Percentiles rank a stretch among this genome's conserved stretches.
phyloP scores from a whole-genome alignment of 2,329 filamentous ascomycete species.

The Colletotrichum kahawae region DNA sequence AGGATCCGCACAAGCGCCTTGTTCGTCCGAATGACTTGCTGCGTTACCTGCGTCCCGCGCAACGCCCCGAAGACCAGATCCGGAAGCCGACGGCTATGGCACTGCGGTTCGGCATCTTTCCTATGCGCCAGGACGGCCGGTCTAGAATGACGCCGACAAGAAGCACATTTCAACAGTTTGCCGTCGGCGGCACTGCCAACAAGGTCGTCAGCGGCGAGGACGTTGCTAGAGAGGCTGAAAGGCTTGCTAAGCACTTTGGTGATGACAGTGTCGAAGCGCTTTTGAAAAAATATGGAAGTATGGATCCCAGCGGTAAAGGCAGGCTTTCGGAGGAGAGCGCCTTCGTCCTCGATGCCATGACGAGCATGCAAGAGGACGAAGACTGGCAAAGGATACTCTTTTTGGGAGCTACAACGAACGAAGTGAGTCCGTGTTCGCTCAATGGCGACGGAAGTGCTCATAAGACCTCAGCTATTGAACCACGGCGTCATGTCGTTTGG shows the following conservation, averaged over 20 bases:
- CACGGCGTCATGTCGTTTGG: constrained; percentile 28
- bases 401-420: constrained; percentile 34
- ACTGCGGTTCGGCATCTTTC: constrained; percentile 32
- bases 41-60: constrained; percentile 1
- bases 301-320: constrained; percentile 16
- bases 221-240: not conserved
- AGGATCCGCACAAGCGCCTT: not conserved
- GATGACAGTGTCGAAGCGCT: constrained; percentile 24
- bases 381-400: constrained; percentile 34
- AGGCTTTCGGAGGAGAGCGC: not conserved
- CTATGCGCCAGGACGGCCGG: constrained; percentile 31
- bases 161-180: constrained; percentile 23
- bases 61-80: constrained; percentile 24
- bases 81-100: constrained; percentile 31
- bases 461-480: constrained; percentile 24
- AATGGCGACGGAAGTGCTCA: not conserved
- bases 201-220: not conserved
- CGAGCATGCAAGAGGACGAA: constrained; percentile 29
- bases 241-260: not conserved
- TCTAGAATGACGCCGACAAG: constrained; percentile 34
- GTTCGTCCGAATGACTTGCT: not conserved
- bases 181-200: not conserved
- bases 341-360: not conserved
- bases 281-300: constrained; percentile 24
- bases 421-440: constrained; percentile 20